Conservation (phyloP, 768 basidiomycete genomes). For the Leucocoprinus birnbaumii region DNA sequence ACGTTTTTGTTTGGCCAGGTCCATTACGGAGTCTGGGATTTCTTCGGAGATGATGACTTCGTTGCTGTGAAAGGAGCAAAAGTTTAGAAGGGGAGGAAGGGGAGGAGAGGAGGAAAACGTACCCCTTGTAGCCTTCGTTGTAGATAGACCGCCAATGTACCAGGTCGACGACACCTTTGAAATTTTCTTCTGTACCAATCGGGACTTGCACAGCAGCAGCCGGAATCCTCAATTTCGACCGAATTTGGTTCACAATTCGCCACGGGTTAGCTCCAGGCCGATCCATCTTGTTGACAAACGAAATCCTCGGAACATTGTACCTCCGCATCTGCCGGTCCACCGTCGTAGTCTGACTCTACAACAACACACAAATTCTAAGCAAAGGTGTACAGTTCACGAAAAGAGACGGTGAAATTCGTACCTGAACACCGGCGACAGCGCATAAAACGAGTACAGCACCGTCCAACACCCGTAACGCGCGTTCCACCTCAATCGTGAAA, state of each 20-base stretch:
- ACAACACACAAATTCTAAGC: neutral
- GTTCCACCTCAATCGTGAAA: constrained; percentile 98
- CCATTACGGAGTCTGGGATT: constrained; percentile 75
- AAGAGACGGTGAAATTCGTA: no score
- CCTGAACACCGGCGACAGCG: constrained; percentile 96
- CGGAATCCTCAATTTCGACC: constrained; percentile 85
- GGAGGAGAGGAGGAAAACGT: constrained; percentile 20
- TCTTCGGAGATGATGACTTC: constrained; percentile 81
- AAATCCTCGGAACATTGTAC: constrained; percentile 93
- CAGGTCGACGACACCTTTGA: constrained; percentile 90
- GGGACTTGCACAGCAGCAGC: constrained; percentile 97
- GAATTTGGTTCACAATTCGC: constrained; percentile 90
- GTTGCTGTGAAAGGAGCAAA: constrained; percentile 52
- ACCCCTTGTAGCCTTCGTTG: constrained; percentile 96
- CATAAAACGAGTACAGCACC: constrained; percentile 96
- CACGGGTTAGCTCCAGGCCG: constrained; percentile 98
- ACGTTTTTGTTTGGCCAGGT: constrained; percentile 81
- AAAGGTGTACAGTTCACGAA: neutral
- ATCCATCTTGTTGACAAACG: constrained; percentile 99
- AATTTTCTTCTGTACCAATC: constrained; percentile 85
- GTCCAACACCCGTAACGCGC: constrained; percentile 93
- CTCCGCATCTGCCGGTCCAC: constrained; percentile 99
- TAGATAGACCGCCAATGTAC: constrained; percentile 94
- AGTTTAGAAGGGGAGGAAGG: neutral
- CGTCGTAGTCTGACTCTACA: constrained; percentile 94